Evolutionary conservation across 2,329 filamentous ascomycete genomes (phyloP).

Genomic region (Alternaria metachromatica): DNA sequence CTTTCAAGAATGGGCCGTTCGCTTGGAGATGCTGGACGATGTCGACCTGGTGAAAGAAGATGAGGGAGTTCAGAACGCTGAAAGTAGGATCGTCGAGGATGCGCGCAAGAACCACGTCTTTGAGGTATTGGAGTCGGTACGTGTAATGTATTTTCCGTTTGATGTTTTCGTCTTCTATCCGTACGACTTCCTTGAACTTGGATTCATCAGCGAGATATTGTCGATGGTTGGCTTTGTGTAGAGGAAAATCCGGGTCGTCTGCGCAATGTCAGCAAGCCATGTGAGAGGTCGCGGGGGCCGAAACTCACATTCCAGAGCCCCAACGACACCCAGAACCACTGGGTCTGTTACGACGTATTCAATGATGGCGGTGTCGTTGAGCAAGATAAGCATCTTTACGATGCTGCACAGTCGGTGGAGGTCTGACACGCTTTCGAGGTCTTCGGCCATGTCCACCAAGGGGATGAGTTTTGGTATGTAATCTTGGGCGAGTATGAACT

Average conservation of each 20-base stretch:
- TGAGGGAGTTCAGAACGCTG: slow-evolving; percentile 94
- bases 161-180: slow-evolving; percentile 81
- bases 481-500: slow-evolving; percentile 83
- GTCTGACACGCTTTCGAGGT: slow-evolving; percentile 84
- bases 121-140: slow-evolving; percentile 93
- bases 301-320: slow-evolving; percentile 80
- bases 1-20: slow-evolving; percentile 77
- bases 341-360: slow-evolving; percentile 92
- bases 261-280: slow-evolving; percentile 39
- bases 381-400: slow-evolving; percentile 92
- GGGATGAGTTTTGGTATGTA: slow-evolving; percentile 89
- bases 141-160: slow-evolving; percentile 94
- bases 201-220: slow-evolving; percentile 89
- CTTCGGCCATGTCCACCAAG: slow-evolving; percentile 86
- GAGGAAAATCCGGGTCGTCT: slow-evolving; percentile 96
- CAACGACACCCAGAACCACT: slow-evolving; percentile 88
- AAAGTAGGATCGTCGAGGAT: slow-evolving; percentile 98
- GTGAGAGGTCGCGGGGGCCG: background rate
- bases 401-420: slow-evolving; percentile 95
- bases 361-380: slow-evolving; percentile 95
- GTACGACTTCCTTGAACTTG: slow-evolving; percentile 94
- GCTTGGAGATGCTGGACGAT: slow-evolving; percentile 94
- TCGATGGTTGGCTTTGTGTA: slow-evolving; percentile 95
- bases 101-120: slow-evolving; percentile 95
- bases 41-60: slow-evolving; percentile 99